Percentiles rank a stretch among this genome's conserved stretches.
Evolutionary conservation across 768 basidiomycete species (phyloP).

Genomic region (Nevesoporus exiguus): DNA sequence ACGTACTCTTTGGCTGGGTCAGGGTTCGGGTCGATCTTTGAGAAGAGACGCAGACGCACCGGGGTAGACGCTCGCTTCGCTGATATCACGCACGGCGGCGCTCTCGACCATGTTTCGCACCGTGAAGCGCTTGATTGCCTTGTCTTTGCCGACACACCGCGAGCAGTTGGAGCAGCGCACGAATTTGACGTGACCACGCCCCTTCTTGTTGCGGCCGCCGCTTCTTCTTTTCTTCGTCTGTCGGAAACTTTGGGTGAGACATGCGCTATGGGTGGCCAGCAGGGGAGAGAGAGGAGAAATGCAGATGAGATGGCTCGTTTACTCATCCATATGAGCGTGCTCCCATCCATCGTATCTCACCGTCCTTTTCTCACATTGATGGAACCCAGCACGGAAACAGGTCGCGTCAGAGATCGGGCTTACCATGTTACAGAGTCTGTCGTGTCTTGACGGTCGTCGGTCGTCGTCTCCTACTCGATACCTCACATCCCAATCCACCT

Average conservation of each 20-base stretch:
- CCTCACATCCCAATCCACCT: not conserved
- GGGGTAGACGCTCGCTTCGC: conserved; percentile 89
- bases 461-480: conserved; percentile 15
- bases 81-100: conserved; percentile 95
- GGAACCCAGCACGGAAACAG: not conserved
- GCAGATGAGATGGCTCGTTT: too few relatives aligned
- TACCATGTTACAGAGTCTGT: conserved; percentile 28
- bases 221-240: conserved; percentile 99
- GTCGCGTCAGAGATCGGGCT: conserved; percentile 12
- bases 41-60: conserved; percentile 40
- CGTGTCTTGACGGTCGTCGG: conserved; percentile 22
- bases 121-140: conserved; percentile 99
- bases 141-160: conserved; percentile 96
- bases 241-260: not conserved
- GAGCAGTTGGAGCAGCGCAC: conserved; percentile 99
- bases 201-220: conserved; percentile 98
- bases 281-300: not conserved
- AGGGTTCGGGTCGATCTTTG: not conserved
- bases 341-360: conserved; percentile 8
- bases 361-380: not conserved
- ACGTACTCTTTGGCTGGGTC: conserved; percentile 65
- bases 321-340: conserved; percentile 8
- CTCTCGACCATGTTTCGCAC: conserved; percentile 99
- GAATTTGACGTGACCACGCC: conserved; percentile 92
- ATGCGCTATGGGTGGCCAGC: not conserved